These are phyloP conservation scores for Pythium aphanidermatum DNA, from an alignment of 352 stramenopile genomes.

Conservation along the genomic window DNA sequence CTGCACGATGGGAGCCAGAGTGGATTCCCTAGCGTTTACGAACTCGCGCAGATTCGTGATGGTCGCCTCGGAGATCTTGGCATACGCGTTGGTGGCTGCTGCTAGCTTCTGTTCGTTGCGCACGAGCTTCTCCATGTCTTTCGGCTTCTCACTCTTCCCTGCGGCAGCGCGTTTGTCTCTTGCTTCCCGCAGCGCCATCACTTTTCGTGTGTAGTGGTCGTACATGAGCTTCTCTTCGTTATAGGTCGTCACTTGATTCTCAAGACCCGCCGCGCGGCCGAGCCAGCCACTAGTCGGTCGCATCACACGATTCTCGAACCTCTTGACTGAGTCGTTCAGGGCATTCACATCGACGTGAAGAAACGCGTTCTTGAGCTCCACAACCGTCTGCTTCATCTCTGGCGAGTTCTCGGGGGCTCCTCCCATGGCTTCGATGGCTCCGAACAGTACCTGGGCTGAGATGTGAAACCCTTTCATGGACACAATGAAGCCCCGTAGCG, in stretches of 20 bases:
- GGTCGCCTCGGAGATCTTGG: constrained; percentile 52
- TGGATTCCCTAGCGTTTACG: constrained; percentile 45
- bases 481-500: constrained; percentile 47
- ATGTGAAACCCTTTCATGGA: constrained; percentile 56
- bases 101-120: constrained; percentile 81
- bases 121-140: constrained; percentile 72
- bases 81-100: constrained; percentile 56
- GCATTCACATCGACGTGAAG: constrained; percentile 51
- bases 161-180: constrained; percentile 48
- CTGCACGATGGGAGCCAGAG: constrained; percentile 54
- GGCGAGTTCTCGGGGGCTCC: constrained; percentile 28
- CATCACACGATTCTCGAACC: constrained; percentile 61
- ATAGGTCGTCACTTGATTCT: constrained; percentile 42
- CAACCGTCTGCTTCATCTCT: constrained; percentile 60
- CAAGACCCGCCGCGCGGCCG: constrained; percentile 30
- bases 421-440: constrained; percentile 45
- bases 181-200: constrained; percentile 48
- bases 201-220: constrained; percentile 80
- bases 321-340: constrained; percentile 37
- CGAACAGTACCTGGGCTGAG: constrained; percentile 45
- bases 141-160: constrained; percentile 60
- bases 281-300: constrained; percentile 52
- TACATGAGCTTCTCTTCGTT: constrained; percentile 63
- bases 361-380: constrained; percentile 54
- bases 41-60: constrained; percentile 58